Evolutionary conservation across 371 early-diverging fungal genomes (phyloP), one percentile per base, ranked within the genome.

Genomic region (Mortierella sp.): DNA sequence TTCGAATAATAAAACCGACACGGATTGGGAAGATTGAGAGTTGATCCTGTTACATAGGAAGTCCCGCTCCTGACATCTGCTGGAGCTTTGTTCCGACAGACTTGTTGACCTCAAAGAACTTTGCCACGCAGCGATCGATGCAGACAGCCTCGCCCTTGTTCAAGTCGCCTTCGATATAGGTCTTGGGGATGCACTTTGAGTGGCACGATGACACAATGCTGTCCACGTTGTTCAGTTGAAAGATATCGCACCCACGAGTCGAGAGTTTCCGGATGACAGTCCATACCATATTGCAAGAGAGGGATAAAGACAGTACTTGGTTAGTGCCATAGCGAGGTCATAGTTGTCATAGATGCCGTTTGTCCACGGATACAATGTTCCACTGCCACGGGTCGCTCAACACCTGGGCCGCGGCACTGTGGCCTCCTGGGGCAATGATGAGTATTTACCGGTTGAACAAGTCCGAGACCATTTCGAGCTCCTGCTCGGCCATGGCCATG

Each of bases 121-220:
- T 96, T 53, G 86, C 78, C 29, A 93, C 95, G 67, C 96, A 96
- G 19, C 97, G 91, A 80, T 98, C 97, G 37, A 94, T 85, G 82
- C 98, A 98, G 29, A 95, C 95, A 14, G 93, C 90, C 82, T 98
- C 97, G 54, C 97, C 98, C 83, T 98, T 98, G 79, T 92, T 93
- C 63, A 98, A 83, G 62, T 96, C 95, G 27, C 86, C 91, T 67
- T 96, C 96, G 52, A 82, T 85, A 71, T 98, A 96, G 47, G 87
- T 83, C 53, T 85, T 82, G 21, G 91, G 88, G 47, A 98, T 92
- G 82, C 98, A 98, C 74, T 98, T 97, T 31, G 82, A 74, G 79
- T 92, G 90, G 86, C 98, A 98, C n/a, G 89, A 81, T 29, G 87
- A 84, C 60, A 89, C 85, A 56, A 97, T 88, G 60, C 95, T 94